A percentile compares a stretch with the other conserved stretches of the same genome.
Conservation (phyloP, 1,284 basidiomycete genomes). For the Neotropicomus parvogracilis region DNA sequence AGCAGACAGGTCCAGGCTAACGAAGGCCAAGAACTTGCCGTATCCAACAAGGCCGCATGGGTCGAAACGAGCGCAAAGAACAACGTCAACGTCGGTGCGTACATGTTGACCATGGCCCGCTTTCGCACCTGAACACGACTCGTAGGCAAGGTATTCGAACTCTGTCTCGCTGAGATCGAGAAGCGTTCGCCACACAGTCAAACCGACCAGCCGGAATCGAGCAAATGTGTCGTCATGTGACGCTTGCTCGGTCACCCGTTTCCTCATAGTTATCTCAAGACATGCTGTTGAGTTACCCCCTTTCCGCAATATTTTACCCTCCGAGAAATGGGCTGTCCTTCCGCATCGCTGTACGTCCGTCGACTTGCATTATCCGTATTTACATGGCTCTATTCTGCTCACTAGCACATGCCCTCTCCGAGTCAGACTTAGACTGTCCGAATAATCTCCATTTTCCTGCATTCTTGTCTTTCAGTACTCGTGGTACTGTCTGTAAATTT, state of each 20-base stretch:
- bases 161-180: constrained; percentile 86
- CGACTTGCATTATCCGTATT: constrained; percentile 39
- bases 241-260: constrained; percentile 14
- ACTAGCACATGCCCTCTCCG: constrained; percentile 18
- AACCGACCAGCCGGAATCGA: constrained; percentile 52
- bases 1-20: constrained; percentile 73
- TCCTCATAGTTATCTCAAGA: constrained; percentile 20
- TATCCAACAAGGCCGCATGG: constrained; percentile 71
- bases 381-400: constrained; percentile 24
- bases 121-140: constrained; percentile 10
- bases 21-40: constrained; percentile 78
- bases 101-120: not conserved
- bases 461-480: constrained; percentile 22
- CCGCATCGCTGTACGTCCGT: constrained; percentile 31
- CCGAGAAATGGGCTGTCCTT: constrained; percentile 17
- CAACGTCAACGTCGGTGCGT: constrained; percentile 84
- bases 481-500: constrained; percentile 32
- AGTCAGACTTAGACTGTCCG: constrained; percentile 31
- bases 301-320: constrained; percentile 31
- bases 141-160: constrained; percentile 83
- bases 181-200: constrained; percentile 60
- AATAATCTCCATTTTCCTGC: constrained; percentile 31
- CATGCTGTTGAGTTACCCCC: constrained; percentile 32
- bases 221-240: constrained; percentile 71
- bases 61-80: constrained; percentile 89